Base-by-base conservation (phyloP, 768 basidiomycete genomes). In the Kwoniella sp. region DNA sequence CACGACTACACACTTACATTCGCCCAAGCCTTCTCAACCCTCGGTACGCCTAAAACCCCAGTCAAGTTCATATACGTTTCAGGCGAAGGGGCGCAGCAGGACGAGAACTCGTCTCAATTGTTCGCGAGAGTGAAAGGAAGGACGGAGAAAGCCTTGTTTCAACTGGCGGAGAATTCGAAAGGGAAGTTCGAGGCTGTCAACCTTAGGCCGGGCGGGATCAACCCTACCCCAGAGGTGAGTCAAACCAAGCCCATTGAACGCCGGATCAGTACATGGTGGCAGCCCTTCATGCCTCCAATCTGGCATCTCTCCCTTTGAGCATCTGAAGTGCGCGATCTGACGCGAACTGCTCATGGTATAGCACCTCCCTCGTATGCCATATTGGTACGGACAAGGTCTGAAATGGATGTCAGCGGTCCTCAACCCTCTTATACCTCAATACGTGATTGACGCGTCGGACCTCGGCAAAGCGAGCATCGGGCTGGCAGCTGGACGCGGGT, bases 11-110 rank as follows among this genome's bases (percentile, higher is more conserved):
- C 82, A 29, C 61, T 82, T 60, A 66, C 77, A 7, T 75, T 77
- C 17, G 72, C 77, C 12, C 64, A 68, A 15, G 81, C 82, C 5
- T 63, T 83, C 26, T 75, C 73, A 17, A 76, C 77, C 15, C 72
- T 77, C 11, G 80, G 78, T 15, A 66, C 64, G 13, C 57, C 58
- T n/a, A 68, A 61, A 15, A 58, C 65, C 48, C 82, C 82, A 1
- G 82, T 83, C 74, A 68, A 78, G 23, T 83, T 84, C 63, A 74
- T 83, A 37, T 83, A 74, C 67, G 55, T 83, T 58, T 82, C 82
- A 47, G 82, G 83, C 9, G 80, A 82, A 63, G 68, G 69, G 12
- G 82, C 83, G 15, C 81, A 82, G 58, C 82, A 82, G 34, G 71
- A 72, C 26, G 78, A 76, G 52, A 76, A 76, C 60, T 74, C 76